phyloP scores from a whole-genome alignment of 306 rosid species.

The Bauhinia variegata region DNA sequence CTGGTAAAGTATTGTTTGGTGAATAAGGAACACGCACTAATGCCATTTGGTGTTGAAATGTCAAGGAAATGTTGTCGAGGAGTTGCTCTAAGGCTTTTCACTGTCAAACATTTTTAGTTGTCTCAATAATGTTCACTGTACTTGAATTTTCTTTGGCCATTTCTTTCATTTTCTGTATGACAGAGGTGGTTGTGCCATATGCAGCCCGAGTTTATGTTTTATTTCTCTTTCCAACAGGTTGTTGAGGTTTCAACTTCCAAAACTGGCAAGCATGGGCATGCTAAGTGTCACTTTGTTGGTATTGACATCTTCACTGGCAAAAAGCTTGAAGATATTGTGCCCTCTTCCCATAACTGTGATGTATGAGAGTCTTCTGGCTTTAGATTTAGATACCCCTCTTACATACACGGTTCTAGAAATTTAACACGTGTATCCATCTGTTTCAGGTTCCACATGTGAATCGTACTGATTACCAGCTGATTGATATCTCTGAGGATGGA shows the following conservation, averaged over 20 bases:
- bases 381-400: not conserved
- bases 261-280: constrained; percentile 98
- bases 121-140: not conserved
- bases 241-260: constrained; percentile 97
- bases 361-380: constrained; percentile 47
- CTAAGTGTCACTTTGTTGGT: constrained; percentile 95
- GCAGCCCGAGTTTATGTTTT: not conserved
- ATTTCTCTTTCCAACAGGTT: constrained; percentile 54
- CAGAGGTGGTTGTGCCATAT: not conserved
- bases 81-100: not conserved
- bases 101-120: not conserved
- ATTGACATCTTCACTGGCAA: constrained; percentile 91
- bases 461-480: constrained; percentile 93
- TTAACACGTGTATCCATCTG: constrained; percentile 3
- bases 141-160: too few species aligned
- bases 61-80: not conserved
- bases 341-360: constrained; percentile 97
- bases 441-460: constrained; percentile 94
- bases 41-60: not conserved
- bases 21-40: not conserved
- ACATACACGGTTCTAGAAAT: not conserved
- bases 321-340: constrained; percentile 98
- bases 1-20: not conserved
- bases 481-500: constrained; percentile 98
- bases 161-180: not conserved